These are phyloP conservation scores for Wallacemonas sp. DNA, from an alignment of 208 protist genomes.

Conservation along the genomic window DNA sequence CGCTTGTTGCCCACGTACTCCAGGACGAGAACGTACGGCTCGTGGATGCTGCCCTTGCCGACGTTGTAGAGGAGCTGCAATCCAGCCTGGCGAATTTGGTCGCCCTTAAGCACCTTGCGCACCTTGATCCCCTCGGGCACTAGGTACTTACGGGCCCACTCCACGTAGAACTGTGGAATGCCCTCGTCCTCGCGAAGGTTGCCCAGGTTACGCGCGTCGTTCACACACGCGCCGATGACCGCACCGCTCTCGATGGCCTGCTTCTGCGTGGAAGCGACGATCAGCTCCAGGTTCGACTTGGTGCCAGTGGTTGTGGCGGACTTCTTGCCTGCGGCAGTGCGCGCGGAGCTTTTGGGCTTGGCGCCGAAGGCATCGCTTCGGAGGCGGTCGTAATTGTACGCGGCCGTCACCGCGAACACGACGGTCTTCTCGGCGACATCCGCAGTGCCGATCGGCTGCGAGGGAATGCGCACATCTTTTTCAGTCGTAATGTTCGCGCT, in stretches of 20 bases:
- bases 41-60: slow-evolving; percentile 68
- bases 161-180: slow-evolving; percentile 68
- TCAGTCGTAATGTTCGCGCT: slow-evolving; percentile 18
- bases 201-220: slow-evolving; percentile 73
- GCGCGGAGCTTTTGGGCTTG: neutral
- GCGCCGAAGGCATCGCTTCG: slow-evolving; percentile 9
- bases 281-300: slow-evolving; percentile 25
- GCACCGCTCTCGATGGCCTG: slow-evolving; percentile 53
- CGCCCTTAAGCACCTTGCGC: slow-evolving; percentile 49
- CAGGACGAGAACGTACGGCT: slow-evolving; percentile 74
- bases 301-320: neutral
- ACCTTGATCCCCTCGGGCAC: slow-evolving; percentile 44
- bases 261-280: slow-evolving; percentile 32
- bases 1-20: slow-evolving; percentile 75
- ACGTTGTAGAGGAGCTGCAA: slow-evolving; percentile 81
- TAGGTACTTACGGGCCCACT: slow-evolving; percentile 54
- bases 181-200: slow-evolving; percentile 86
- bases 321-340: neutral
- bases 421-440: slow-evolving; percentile 73
- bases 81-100: slow-evolving; percentile 45
- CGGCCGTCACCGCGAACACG: slow-evolving; percentile 65
- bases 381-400: slow-evolving; percentile 74
- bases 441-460: slow-evolving; percentile 24
- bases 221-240: slow-evolving; percentile 74
- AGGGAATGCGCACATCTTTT: slow-evolving; percentile 40